phyloP scores from a whole-genome alignment of 2,329 filamentous ascomycete species.

The Coccinonectria pachysandricola region DNA sequence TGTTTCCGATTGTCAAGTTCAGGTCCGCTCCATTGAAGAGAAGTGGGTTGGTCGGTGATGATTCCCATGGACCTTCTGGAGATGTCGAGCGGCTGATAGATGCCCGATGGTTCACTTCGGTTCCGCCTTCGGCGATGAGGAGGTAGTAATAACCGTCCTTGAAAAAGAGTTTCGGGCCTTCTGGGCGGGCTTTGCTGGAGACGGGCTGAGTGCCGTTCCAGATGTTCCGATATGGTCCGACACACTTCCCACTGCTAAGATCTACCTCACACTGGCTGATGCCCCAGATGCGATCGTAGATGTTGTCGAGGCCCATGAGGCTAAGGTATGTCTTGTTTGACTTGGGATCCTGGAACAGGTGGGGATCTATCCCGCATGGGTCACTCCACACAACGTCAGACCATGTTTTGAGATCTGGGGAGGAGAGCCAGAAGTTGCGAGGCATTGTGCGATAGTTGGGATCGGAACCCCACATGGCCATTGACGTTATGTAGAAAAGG shows the following conservation, averaged over 20 bases:
- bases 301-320: constrained; percentile 5
- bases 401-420: constrained; percentile 6
- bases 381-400: constrained; percentile 7
- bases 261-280: constrained; percentile 7
- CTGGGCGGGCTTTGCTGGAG: constrained; percentile 2
- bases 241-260: constrained; percentile 1
- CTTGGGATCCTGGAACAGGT: constrained; percentile 6
- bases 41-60: constrained; percentile 27
- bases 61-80: constrained; percentile 6
- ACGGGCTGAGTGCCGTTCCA: constrained; percentile 6
- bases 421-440: constrained; percentile 5
- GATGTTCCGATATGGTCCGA: constrained; percentile 5
- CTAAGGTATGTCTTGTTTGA: constrained; percentile 4
- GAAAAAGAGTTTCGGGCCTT: constrained; percentile 6
- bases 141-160: constrained; percentile 7
- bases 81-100: constrained; percentile 6
- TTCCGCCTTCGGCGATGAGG: constrained; percentile 7
- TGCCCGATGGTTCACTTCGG: constrained; percentile 5
- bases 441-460: constrained; percentile 3
- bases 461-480: constrained; percentile 4
- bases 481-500: constrained; percentile 3
- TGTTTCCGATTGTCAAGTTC: constrained; percentile 10
- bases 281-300: constrained; percentile 4
- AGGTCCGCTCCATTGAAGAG: constrained; percentile 12
- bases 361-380: constrained; percentile 6